Evolutionary conservation across 2,329 filamentous ascomycete species (phyloP).

Genomic region (Curvularia lunata): DNA sequence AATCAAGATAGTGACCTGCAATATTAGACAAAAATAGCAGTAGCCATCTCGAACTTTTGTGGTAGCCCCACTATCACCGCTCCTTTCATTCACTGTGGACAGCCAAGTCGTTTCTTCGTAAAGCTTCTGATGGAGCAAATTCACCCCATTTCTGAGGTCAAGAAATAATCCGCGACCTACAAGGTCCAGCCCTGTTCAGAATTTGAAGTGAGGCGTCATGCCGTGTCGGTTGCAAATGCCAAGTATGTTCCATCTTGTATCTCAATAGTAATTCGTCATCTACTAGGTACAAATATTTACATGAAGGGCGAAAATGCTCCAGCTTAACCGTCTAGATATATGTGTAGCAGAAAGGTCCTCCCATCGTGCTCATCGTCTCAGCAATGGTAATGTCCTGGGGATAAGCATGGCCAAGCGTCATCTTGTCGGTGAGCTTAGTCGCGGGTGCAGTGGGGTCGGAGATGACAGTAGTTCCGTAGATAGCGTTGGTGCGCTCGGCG

Average conservation of each 20-base stretch:
- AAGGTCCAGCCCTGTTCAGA: not conserved
- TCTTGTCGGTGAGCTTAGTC: slow-evolving; percentile 54
- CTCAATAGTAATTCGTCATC: slow-evolving; percentile 1
- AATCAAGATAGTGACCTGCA: not conserved
- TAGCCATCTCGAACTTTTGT: not conserved
- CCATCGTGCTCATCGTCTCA: slow-evolving; percentile 53
- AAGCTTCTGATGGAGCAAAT: not conserved
- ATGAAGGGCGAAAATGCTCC: not conserved
- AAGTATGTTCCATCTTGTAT: slow-evolving; percentile 3
- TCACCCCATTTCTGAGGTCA: not conserved
- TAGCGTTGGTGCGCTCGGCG: slow-evolving; percentile 45
- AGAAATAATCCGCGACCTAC: not conserved
- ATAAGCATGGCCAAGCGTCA: slow-evolving; percentile 50
- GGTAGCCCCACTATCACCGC: not conserved
- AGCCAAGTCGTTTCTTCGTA: not conserved
- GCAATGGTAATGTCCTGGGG: slow-evolving; percentile 44
- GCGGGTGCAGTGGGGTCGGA: slow-evolving; percentile 53
- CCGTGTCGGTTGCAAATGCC: not conserved
- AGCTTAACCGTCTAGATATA: slow-evolving; percentile 40
- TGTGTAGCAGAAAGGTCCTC: slow-evolving; percentile 57
- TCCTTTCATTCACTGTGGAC: not conserved
- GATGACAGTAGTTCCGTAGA: slow-evolving; percentile 53
- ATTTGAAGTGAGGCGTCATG: not conserved
- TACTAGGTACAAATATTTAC: slow-evolving; percentile 14
- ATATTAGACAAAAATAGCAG: not conserved